Base-by-base conservation (phyloP, 2,329 filamentous ascomycete genomes). In the Sporothrix pseudoabietina region DNA sequence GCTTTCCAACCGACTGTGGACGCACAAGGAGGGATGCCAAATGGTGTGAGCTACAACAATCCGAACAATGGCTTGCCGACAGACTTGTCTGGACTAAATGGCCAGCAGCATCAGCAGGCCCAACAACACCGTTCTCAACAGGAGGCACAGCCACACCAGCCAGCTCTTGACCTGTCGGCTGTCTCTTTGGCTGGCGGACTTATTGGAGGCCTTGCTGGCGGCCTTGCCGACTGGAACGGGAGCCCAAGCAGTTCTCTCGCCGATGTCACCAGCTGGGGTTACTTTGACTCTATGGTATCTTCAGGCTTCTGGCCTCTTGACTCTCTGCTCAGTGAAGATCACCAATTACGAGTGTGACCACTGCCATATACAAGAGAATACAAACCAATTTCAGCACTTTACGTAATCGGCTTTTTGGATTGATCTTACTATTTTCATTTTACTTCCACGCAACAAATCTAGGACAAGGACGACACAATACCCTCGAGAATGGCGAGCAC, bases 241-340 rank as follows among this genome's bases (percentile, higher is more conserved):
- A 73, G 72, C 30, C 72, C 72, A 1, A 73, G 68, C 69, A 73
- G 69, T 35, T 71, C 69, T 2, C 72, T 73, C 9, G 72, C 72
- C 35, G 69, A 73, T 19, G 69, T 61, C 47, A 73, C 72, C 1
- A 73, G 72, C 52, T 73, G 72, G 72, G 72, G 69, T 22, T 61
- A 69, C 19, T 73, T 73, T 57, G 72, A 73, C 52, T 73, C 72
- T 12, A 72, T 72, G 71, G 71, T 72, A 16, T 72, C 71, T 10
- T 72, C 71, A 7, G 71, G 71, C 12, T 61, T 72, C 54, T 72
- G 71, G 71, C 71, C 71, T 6, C 71, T 72, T 19, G 71, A 72
- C 30, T 69, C 71, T 9, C n/a, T 72, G 30, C 63, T 63, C 41
- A 54, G 39, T 32, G 71, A 72, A 19, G 71, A 69, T 10, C 49